phyloP scores from a whole-genome alignment of 1,139 yeast genomes.

The Geotrichum citri-aurantii region DNA sequence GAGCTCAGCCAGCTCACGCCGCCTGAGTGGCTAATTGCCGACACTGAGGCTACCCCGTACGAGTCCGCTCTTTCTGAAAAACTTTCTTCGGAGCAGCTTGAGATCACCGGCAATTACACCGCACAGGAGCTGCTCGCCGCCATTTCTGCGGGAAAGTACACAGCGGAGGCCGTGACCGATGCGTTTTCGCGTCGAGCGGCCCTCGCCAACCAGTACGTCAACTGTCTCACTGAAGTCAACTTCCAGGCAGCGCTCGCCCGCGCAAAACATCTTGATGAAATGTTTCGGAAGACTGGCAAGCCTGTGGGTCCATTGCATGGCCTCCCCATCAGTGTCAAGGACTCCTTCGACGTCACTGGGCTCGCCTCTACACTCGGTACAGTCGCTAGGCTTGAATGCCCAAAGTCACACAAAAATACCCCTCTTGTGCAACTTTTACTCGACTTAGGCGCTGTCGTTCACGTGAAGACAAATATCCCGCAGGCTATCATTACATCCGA shows the following conservation, averaged over 20 bases:
- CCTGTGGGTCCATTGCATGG: conserved; percentile 48
- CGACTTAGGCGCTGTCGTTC: conserved; percentile 49
- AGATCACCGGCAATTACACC: conserved; percentile 27
- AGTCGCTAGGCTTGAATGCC: conserved; percentile 32
- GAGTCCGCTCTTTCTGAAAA: conserved; percentile 17
- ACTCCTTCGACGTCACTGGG: conserved; percentile 42
- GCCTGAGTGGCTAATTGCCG: conserved; percentile 13
- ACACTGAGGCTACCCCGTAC: conserved; percentile 3
- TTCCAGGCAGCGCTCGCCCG: conserved; percentile 34
- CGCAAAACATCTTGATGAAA: conserved; percentile 40
- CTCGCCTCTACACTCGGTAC: conserved; percentile 41
- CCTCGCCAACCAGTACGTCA: conserved; percentile 35
- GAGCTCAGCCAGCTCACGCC: conserved; percentile 12
- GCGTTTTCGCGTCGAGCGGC: conserved; percentile 58
- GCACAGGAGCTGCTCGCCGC: conserved; percentile 35
- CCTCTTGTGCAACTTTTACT: conserved; percentile 41
- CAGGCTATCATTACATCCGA: conserved; percentile 52
- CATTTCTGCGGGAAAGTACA: conserved; percentile 40
- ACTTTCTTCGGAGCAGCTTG: conserved; percentile 24
- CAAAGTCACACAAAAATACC: conserved; percentile 27
- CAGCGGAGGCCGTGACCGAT: conserved; percentile 42
- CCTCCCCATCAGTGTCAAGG: conserved; percentile 48
- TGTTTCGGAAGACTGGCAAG: conserved; percentile 34
- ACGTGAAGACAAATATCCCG: conserved; percentile 55
- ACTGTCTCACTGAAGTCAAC: conserved; percentile 32